Percentiles rank a stretch among this genome's conserved stretches.
phyloP scores from a whole-genome alignment of 768 basidiomycete genomes.

The Mrakia gelida region DNA sequence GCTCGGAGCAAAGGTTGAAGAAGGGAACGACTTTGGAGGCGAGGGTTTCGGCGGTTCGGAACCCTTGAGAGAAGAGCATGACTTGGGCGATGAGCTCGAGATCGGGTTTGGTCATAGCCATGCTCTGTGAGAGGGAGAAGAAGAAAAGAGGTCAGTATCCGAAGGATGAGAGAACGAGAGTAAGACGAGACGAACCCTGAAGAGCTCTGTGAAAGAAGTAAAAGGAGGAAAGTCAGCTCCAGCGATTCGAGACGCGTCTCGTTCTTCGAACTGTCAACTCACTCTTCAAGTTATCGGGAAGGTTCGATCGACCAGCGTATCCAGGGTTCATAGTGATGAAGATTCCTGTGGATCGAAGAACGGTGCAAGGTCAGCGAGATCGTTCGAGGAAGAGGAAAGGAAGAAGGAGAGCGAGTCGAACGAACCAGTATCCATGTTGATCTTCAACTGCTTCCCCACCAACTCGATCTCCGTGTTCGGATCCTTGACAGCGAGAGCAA shows the following conservation, averaged over 20 bases:
- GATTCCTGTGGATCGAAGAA: slow-evolving; percentile 56
- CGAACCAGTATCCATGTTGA: slow-evolving; percentile 86
- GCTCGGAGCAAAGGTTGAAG: slow-evolving; percentile 97
- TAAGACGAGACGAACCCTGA: slow-evolving; percentile 63
- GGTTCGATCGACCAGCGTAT: slow-evolving; percentile 87
- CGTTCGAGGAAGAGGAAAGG: neutral
- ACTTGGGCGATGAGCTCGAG: slow-evolving; percentile 98
- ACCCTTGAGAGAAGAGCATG: slow-evolving; percentile 98
- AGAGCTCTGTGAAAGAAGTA: slow-evolving; percentile 76
- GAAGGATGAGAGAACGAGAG: neutral
- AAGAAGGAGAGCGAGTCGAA: neutral
- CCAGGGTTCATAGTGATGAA: slow-evolving; percentile 99
- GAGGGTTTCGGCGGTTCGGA: slow-evolving; percentile 94
- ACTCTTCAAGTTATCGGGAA: slow-evolving; percentile 51
- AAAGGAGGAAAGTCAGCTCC: slow-evolving; percentile 50
- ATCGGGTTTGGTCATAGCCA: slow-evolving; percentile 99
- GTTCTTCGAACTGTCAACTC: slow-evolving; percentile 14
- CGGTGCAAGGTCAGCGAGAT: neutral
- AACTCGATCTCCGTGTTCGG: slow-evolving; percentile 88
- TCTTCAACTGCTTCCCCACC: slow-evolving; percentile 86
- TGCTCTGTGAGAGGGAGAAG: slow-evolving; percentile 53
- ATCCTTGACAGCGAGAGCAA: slow-evolving; percentile 74
- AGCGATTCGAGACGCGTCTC: neutral
- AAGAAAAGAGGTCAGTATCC: neutral
- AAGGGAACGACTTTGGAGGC: slow-evolving; percentile 98